These are phyloP conservation scores for Terana coerulea DNA, from an alignment of 768 basidiomycete genomes.

Conservation along the genomic window DNA sequence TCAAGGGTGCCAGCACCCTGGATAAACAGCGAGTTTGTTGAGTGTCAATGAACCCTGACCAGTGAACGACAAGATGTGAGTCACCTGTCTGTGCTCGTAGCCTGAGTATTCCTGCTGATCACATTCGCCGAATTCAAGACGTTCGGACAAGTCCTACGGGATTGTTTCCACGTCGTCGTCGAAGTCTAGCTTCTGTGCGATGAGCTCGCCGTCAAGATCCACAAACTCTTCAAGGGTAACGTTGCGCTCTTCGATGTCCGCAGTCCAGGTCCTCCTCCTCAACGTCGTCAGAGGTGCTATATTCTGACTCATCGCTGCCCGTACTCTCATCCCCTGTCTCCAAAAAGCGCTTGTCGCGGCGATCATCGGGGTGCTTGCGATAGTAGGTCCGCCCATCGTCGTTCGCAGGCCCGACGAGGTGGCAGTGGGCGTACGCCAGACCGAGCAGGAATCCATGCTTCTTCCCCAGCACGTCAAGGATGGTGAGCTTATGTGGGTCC, in stretches of 20 bases:
- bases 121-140: slow-evolving; percentile 11
- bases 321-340: neutral
- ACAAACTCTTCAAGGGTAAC: slow-evolving; percentile 15
- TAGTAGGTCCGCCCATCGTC: slow-evolving; percentile 2
- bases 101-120: slow-evolving; percentile 27
- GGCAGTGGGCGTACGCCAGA: slow-evolving; percentile 33
- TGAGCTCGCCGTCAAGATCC: slow-evolving; percentile 17
- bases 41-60: no score
- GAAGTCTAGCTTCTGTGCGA: neutral
- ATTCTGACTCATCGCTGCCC: neutral
- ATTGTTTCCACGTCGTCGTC: slow-evolving; percentile 17
- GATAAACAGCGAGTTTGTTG: neutral
- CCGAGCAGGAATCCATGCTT: slow-evolving; percentile 33
- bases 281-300: no score
- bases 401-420: slow-evolving; percentile 17
- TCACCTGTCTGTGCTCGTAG: no score
- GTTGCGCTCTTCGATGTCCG: slow-evolving; percentile 12
- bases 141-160: slow-evolving; percentile 15
- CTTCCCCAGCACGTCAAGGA: slow-evolving; percentile 30
- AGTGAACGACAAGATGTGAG: no score
- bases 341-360: no score
- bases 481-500: slow-evolving; percentile 32
- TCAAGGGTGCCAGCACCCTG: slow-evolving; percentile 20
- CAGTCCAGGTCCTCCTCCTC: slow-evolving; percentile 10
- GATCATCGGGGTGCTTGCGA: no score